phyloP scores from a whole-genome alignment of 2,329 filamentous ascomycete genomes.

The Uncinocarpus reesii region DNA sequence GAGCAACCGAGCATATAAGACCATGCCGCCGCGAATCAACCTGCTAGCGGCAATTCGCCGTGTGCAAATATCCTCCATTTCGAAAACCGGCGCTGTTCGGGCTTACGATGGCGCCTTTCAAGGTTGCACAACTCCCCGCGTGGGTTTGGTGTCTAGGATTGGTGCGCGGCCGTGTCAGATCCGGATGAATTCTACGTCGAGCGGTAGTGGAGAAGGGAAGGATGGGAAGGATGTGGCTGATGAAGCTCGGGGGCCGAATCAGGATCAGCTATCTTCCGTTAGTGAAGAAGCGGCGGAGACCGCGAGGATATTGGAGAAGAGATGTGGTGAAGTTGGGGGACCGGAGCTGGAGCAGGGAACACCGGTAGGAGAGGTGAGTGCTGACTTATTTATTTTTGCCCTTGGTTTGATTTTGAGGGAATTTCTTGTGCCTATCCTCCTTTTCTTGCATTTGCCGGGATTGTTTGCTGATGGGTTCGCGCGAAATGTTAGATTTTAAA shows the following conservation, averaged over 20 bases:
- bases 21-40: constrained; percentile 14
- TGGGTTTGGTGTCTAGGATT: constrained; percentile 22
- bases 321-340: constrained; percentile 33
- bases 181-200: constrained; percentile 30
- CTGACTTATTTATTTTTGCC: no score
- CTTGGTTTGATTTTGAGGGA: no score
- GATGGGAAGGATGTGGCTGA: constrained; percentile 19
- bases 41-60: constrained; percentile 11
- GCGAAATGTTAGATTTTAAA: constrained; percentile 53
- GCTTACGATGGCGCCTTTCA: constrained; percentile 6
- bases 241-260: constrained; percentile 37
- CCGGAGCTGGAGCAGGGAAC: constrained; percentile 57
- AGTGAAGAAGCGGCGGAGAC: constrained; percentile 56
- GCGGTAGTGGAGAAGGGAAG: constrained; percentile 22
- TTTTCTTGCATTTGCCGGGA: background rate
- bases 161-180: constrained; percentile 16
- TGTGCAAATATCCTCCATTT: constrained; percentile 1
- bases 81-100: background rate
- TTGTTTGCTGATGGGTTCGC: no score
- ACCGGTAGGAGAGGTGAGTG: constrained; percentile 53
- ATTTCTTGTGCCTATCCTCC: constrained; percentile 5
- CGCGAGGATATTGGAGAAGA: constrained; percentile 46
- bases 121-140: constrained; percentile 21
- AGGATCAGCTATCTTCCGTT: constrained; percentile 48
- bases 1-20: background rate